Conservation (phyloP, 345 rosid species). For the Crucihimalaya himalaica region DNA sequence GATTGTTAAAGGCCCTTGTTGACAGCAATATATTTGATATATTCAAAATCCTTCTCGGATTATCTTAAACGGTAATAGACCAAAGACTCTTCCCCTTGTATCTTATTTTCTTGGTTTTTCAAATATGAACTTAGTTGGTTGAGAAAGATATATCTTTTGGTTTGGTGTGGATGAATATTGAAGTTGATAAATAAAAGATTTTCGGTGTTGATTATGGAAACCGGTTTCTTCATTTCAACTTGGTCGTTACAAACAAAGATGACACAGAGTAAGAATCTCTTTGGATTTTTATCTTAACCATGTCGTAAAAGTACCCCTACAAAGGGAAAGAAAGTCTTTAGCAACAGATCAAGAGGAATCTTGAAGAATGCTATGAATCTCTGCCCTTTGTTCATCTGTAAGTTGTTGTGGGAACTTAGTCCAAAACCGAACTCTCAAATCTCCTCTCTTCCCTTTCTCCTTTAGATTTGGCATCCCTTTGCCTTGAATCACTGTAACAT, state of each 20-base stretch:
- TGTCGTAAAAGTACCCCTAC: constrained; percentile 25
- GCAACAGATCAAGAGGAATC: constrained; percentile 36
- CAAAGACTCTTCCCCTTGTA: neutral
- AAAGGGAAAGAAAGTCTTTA: constrained; percentile 10
- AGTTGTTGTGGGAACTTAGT: constrained; percentile 56
- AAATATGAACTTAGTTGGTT: neutral
- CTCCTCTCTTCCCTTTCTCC: constrained; percentile 60
- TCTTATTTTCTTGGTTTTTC: neutral
- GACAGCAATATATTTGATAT: constrained; percentile 49
- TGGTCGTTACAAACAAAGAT: constrained; percentile 35
- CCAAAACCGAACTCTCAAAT: constrained; percentile 51
- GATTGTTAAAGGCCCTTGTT: constrained; percentile 63
- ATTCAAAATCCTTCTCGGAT: constrained; percentile 59
- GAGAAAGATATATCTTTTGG: constrained; percentile 1
- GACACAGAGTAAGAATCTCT: constrained; percentile 18
- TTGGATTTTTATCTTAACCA: constrained; percentile 12
- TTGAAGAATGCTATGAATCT: constrained; percentile 50
- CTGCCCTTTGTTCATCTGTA: constrained; percentile 51
- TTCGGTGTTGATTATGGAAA: neutral
- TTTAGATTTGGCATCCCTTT: constrained; percentile 72
- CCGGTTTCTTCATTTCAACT: constrained; percentile 32
- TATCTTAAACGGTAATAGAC: constrained; percentile 33
- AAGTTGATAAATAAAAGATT: constrained; percentile 16
- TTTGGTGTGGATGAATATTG: constrained; percentile 18
- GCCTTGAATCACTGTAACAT: constrained; percentile 47